A percentile compares a stretch with the other conserved stretches of the same genome.
Conservation (phyloP, 192 early-diverging fungal genomes). For the Funneliformis geosporum region DNA sequence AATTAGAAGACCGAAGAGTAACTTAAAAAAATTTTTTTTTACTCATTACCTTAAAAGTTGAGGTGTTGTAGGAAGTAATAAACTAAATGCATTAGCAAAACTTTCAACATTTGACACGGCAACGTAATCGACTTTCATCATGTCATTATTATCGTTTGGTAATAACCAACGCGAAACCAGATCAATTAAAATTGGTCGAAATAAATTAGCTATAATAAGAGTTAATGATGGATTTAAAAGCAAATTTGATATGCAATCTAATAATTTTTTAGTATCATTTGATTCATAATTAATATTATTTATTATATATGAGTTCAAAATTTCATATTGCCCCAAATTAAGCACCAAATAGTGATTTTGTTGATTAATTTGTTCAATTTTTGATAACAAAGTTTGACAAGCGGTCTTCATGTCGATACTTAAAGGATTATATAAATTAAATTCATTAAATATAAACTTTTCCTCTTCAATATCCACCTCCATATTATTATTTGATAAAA, state of each 20-base stretch:
- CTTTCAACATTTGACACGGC: constrained; percentile 41
- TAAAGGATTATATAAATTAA: not conserved
- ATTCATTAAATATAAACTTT: not conserved
- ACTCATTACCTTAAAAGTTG: constrained; percentile 63
- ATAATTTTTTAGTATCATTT: not conserved
- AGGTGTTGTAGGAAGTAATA: constrained; percentile 66
- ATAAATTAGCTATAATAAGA: constrained; percentile 47
- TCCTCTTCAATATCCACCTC: not conserved
- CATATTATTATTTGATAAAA: not conserved
- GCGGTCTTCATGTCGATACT: not conserved
- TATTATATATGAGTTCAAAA: not conserved
- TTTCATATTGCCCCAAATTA: not conserved
- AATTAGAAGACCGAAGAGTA: not conserved
- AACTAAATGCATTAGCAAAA: constrained; percentile 56
- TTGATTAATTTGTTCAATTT: constrained; percentile 1
- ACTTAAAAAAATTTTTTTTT: not conserved
- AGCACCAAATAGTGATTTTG: not conserved
- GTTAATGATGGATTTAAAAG: constrained; percentile 35
- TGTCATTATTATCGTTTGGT: constrained; percentile 26
- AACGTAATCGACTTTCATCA: constrained; percentile 35
- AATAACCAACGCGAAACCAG: constrained; percentile 75
- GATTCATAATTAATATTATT: not conserved
- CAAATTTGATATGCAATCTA: constrained; percentile 24
- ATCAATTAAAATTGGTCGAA: constrained; percentile 80
- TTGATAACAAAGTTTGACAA: not conserved